Base-by-base conservation (phyloP, 2,329 filamentous ascomycete genomes). In the Trichophyton rubrum region DNA sequence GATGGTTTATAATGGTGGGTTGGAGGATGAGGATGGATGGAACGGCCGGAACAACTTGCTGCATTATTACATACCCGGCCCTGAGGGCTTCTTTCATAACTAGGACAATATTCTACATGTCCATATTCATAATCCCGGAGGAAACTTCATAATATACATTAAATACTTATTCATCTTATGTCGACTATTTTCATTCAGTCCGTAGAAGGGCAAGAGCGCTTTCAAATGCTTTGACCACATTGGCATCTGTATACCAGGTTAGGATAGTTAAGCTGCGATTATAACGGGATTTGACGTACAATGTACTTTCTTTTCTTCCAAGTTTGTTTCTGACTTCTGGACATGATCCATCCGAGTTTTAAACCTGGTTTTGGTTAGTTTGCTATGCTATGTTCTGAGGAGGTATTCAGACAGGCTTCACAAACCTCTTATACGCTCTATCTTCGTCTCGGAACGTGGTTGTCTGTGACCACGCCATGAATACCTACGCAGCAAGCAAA, bases 331-430 rank as follows among this genome's bases (percentile, higher is more conserved):
- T 0, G 86, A 83, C 49, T 89, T 78, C 63, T 86, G 83, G 33
- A 95, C 89, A 70, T 86, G 88, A 63, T 84, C 79, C 70, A 87
- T 84, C 63, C 90, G 85, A 1, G 91, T 96, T 68, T 86, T 87
- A 53, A 96, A 79, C 60, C 88, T 57, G 45, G 38, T 59, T 22
- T 47, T 61, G 2, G n/a, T 7, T 24, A 53, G 13, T 30, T 51
- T 13, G n/a, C 11, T 13, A n/a, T 6, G 22, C 5, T 30, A 11
- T 33, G 3, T 38, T 40, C 13, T 3, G 15, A 15, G n/a, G 55
- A 11, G 8, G 13, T 11, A 13, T 22, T 13, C 3, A 24, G 9
- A 30, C 27, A 30, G 22, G 13, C 38, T 24, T 20, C 59, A 62
- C 74, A 60, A 72, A 87, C 86, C 90, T 84, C 72, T 92, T 92